Evolutionary conservation across 805 yeast genomes (phyloP), one percentile per base, ranked within the genome.

Genomic region (Barnettozyma pratensis): DNA sequence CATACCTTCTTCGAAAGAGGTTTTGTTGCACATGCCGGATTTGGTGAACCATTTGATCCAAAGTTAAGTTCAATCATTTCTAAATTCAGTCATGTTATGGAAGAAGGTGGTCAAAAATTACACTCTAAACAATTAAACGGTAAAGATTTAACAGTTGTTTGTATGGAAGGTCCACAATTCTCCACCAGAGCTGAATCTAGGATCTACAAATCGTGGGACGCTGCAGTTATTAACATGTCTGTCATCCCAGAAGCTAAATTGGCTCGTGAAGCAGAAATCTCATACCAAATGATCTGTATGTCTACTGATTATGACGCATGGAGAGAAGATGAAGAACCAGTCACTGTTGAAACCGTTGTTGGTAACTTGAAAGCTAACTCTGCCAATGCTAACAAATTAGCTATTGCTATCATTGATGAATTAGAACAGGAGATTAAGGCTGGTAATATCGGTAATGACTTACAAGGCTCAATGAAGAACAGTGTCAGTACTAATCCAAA

Each of bases 111-210:
- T 30, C 67, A 80, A 65, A 68, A 67, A 41, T 69, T 91, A 67
- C 96, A 86, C 69, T 73, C 88, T 46, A 83, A 80, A 66, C 70
- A 65, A 47, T 71, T 88, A 44, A 83, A 81, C 34, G 79, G 79
- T 48, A 82, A 79, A 49, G 97, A 92, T 61, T 70, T 87, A 50
- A 86, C 95, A 6, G 80, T 94, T 38, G 77, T 94, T 54, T 94
- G 99, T 68, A 94, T 94, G 99, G 99, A 92, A 70, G 99, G 99
- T 39, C 99, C 99, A 4, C 96, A 94, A 44, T 94, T 94, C 68
- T 84, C 95, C 37, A 94, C 99, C 11, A 79, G 99, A 56, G 98
- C 99, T 8, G 99, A 94, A 71, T 90, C 97, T 11, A 79, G 78
- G 64, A 69, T 94, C 70, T 94, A 94, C 73, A 69, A 78, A 53